Evolutionary conservation across 441 rosid species (phyloP).

Genomic region (Dalechampia spathulata): DNA sequence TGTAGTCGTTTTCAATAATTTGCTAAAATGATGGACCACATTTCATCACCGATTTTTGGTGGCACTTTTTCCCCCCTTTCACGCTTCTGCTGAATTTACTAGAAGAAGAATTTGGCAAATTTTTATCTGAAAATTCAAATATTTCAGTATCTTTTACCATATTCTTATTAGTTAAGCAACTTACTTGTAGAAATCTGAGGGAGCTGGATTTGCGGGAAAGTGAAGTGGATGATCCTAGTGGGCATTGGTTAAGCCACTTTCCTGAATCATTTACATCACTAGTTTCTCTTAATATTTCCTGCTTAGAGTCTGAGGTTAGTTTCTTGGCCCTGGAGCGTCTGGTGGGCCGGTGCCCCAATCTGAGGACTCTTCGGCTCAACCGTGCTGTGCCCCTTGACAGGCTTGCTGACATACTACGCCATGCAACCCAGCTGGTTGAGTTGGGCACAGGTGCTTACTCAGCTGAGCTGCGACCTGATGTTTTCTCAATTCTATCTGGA

Average conservation of each 20-base stretch:
- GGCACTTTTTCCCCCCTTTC: too few relatives aligned
- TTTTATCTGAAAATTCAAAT: too few relatives aligned
- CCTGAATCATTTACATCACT: constrained; percentile 68
- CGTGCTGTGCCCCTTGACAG: constrained; percentile 58
- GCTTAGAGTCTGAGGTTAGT: constrained; percentile 56
- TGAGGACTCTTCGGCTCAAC: constrained; percentile 66
- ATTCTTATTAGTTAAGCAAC: background rate
- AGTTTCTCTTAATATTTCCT: constrained; percentile 75
- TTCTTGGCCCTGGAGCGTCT: constrained; percentile 69
- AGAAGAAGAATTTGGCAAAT: too few relatives aligned
- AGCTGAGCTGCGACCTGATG: constrained; percentile 44
- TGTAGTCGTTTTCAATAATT: constrained; percentile 18
- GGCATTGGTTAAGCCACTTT: constrained; percentile 78
- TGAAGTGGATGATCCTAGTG: constrained; percentile 78
- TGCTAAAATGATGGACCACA: constrained; percentile 1
- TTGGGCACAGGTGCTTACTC: constrained; percentile 72
- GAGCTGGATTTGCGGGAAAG: constrained; percentile 79
- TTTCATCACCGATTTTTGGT: constrained; percentile 5
- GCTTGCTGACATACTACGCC: constrained; percentile 50
- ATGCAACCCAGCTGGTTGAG: constrained; percentile 76
- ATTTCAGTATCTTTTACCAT: background rate
- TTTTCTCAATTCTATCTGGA: constrained; percentile 37
- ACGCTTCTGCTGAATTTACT: too few relatives aligned
- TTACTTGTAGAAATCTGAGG: constrained; percentile 54
- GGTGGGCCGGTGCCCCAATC: constrained; percentile 59